Evolutionary conservation across 208 protist genomes (phyloP).

Genomic region (Tetramitus jugosus): DNA sequence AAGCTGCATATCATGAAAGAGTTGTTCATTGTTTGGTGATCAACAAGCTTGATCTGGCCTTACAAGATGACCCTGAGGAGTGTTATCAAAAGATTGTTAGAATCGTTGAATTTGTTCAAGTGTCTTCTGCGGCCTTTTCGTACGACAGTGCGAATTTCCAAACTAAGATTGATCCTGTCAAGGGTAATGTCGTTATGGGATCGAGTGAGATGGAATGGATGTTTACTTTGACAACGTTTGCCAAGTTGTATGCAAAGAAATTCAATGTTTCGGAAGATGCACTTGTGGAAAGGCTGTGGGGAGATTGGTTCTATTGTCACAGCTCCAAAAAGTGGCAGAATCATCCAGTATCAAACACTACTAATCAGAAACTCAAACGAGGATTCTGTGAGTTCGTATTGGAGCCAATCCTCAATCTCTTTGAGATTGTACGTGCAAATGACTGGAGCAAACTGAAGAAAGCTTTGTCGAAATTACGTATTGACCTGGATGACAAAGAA

Average conservation of each 20-base stretch:
- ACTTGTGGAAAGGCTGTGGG: constrained; percentile 77
- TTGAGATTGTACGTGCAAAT: constrained; percentile 78
- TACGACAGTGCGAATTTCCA: constrained; percentile 85
- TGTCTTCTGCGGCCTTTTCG: constrained; percentile 92
- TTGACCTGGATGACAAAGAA: constrained; percentile 13
- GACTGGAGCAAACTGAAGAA: constrained; percentile 73
- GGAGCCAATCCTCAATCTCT: constrained; percentile 93
- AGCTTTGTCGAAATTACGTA: constrained; percentile 69
- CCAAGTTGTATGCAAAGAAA: constrained; percentile 82
- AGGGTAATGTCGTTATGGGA: constrained; percentile 94
- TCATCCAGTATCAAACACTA: constrained; percentile 29
- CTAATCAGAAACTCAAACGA: constrained; percentile 51
- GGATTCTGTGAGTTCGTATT: constrained; percentile 94
- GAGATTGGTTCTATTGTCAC: constrained; percentile 81
- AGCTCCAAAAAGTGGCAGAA: constrained; percentile 76
- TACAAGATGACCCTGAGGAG: constrained; percentile 73
- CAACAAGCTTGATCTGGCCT: constrained; percentile 97
- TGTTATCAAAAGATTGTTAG: constrained; percentile 64
- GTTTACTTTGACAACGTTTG: constrained; percentile 94
- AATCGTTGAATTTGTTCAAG: constrained; percentile 83
- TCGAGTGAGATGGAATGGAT: constrained; percentile 96
- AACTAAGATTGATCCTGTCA: constrained; percentile 71
- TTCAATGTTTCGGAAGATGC: constrained; percentile 74
- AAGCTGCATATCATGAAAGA: constrained; percentile 83
- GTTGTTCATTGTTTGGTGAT: constrained; percentile 96